Evolutionary conservation across 163 green algal genomes (phyloP).

Genomic region (Prototheca wickerhamii): DNA sequence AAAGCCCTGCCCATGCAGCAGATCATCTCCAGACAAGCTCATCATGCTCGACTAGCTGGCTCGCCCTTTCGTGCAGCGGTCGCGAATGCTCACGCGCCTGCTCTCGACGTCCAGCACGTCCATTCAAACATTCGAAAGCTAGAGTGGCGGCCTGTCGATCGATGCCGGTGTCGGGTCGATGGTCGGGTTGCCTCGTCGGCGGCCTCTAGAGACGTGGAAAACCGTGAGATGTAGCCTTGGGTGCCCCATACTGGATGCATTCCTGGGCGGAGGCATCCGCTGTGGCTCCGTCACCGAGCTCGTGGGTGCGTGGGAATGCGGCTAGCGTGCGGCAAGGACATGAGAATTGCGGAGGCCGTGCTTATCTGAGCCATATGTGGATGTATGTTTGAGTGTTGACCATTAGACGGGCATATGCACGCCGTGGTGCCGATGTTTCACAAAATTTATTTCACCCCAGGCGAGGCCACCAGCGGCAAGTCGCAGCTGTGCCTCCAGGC

Average conservation of each 20-base stretch:
- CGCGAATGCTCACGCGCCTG: no score
- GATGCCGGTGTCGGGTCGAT: neutral
- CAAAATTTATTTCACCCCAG: conserved; percentile 17
- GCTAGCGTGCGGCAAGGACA: neutral
- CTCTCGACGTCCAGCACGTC: neutral
- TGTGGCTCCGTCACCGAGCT: conserved; percentile 55
- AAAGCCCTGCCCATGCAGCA: no score
- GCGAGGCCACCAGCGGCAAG: conserved; percentile 55
- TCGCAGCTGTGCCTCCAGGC: conserved; percentile 40
- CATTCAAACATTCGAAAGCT: neutral
- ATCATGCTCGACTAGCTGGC: no score
- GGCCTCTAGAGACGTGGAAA: neutral
- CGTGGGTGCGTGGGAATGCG: conserved; percentile 19
- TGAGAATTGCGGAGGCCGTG: neutral
- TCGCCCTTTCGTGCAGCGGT: no score
- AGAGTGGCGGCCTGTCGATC: neutral
- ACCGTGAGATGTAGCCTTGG: conserved; percentile 22
- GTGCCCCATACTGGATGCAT: conserved; percentile 37
- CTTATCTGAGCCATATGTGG: neutral
- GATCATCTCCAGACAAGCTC: no score
- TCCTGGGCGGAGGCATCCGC: conserved; percentile 45
- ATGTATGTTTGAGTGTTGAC: neutral
- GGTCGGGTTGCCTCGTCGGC: neutral
- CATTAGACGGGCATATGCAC: neutral
- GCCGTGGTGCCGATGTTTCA: neutral